Evolutionary conservation across 2,329 filamentous ascomycete genomes (phyloP), one percentile per base, ranked within the genome.

Genomic region (Arthrinium phaeospermum): DNA sequence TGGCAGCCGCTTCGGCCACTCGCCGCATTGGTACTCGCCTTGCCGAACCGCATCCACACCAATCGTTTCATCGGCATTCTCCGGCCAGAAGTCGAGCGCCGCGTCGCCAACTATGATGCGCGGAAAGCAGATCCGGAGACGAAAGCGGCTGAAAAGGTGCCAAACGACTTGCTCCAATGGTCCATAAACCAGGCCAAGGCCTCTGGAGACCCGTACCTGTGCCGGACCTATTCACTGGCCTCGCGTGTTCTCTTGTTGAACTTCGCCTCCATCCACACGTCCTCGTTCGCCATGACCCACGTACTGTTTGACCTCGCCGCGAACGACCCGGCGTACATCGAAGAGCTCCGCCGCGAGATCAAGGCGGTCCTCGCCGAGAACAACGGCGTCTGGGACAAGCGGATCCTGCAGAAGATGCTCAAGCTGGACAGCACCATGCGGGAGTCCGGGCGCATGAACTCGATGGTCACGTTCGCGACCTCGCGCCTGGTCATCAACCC

Each of bases 201-300:
- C 71, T 79, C 78, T 5, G 74, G 77, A 7, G 73, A 77, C 45
- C 76, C 75, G 22, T 79, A 80, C 70, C 74, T 77, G 69, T 75
- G 73, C 70, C 72, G 74, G 44, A 69, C 74, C 0, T 71, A 80
- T 37, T 76, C 81, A 14, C 72, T 86, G 8, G 81, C 84, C 0
- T 80, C 80, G 68, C 74, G 81, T 3, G 85, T 86, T 76, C 79
- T 87, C 3, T 76, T 76, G 0, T 72, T 88, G 24, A 84, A 80
- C 64, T 84, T 88, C 74, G 86, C 86, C 0, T 82, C 86, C 1
- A 88, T 89, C 44, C 85, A 87, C 74, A 87, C 86, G 0, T 88
- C 85, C 0, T 82, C 84, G 0, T 70, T 84, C 67, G 81, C 83
- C 0, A 72, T 82, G 0, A 85, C 83, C 0, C 83, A 74, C 74